Percentiles rank a stretch among this genome's conserved stretches.
Conservation (phyloP, 1,284 basidiomycete species). For the Trametes polyzona region DNA sequence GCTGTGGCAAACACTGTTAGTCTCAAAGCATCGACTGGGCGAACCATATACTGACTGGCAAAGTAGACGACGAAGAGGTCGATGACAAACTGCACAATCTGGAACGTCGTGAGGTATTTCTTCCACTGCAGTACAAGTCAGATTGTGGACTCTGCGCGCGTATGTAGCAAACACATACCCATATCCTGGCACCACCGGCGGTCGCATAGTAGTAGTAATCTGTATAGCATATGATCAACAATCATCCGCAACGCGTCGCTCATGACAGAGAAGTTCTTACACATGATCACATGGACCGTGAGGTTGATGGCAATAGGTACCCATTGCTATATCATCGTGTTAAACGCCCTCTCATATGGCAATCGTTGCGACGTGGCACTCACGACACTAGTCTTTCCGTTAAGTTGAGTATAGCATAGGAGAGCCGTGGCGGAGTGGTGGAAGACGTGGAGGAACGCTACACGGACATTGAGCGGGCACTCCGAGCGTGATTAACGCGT, state of each 20-base stretch:
- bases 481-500: slow-evolving; percentile 1
- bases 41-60: slow-evolving; percentile 69
- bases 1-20: slow-evolving; percentile 50
- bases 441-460: slow-evolving; percentile 97
- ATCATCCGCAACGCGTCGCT: too few relatives aligned
- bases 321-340: slow-evolving; percentile 77
- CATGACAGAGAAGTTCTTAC: slow-evolving; percentile 51
- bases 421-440: slow-evolving; percentile 98
- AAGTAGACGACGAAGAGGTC: slow-evolving; percentile 92
- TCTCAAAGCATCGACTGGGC: slow-evolving; percentile 6
- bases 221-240: slow-evolving; percentile 35
- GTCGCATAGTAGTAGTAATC: slow-evolving; percentile 99
- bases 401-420: slow-evolving; percentile 92
- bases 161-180: slow-evolving; percentile 57
- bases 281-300: slow-evolving; percentile 97
- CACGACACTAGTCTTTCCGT: slow-evolving; percentile 90
- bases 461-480: slow-evolving; percentile 6
- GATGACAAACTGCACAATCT: slow-evolving; percentile 94
- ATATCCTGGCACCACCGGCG: slow-evolving; percentile 92
- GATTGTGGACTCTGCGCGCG: neutral
- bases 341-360: neutral
- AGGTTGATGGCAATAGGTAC: slow-evolving; percentile 94
- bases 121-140: slow-evolving; percentile 75
- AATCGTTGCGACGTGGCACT: slow-evolving; percentile 33
- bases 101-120: slow-evolving; percentile 93